phyloP scores from a whole-genome alignment of 176 grass and related monocot genomes.

The Chrysopogon serrulatus region DNA sequence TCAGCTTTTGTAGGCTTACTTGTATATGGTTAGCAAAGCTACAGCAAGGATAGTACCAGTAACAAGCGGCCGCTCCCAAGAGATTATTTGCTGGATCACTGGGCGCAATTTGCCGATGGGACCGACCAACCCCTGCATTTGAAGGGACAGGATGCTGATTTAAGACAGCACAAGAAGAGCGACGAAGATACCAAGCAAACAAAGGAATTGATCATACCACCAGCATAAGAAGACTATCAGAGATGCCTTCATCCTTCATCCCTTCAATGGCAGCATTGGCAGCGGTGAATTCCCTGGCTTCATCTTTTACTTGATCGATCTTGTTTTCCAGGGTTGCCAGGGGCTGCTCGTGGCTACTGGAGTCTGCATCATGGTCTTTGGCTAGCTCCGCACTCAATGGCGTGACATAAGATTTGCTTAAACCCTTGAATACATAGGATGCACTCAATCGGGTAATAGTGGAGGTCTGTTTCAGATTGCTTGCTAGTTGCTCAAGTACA shows the following conservation, averaged over 20 bases:
- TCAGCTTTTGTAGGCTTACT: constrained; percentile 28
- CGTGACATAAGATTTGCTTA: constrained; percentile 32
- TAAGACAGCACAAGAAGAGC: not conserved
- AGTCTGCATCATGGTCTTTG: constrained; percentile 33
- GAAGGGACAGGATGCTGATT: not conserved
- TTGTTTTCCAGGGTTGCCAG: constrained; percentile 47
- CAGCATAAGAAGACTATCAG: constrained; percentile 70
- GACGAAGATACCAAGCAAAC: not conserved
- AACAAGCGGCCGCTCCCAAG: constrained; percentile 55
- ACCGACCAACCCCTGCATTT: constrained; percentile 55
- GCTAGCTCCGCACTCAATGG: constrained; percentile 31
- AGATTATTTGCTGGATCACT: constrained; percentile 43
- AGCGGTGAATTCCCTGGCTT: constrained; percentile 56
- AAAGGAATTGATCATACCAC: constrained; percentile 43
- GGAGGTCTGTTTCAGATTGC: constrained; percentile 58
- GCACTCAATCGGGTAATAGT: constrained; percentile 60
- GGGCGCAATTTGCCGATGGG: constrained; percentile 44
- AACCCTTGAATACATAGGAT: constrained; percentile 66
- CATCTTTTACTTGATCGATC: constrained; percentile 69
- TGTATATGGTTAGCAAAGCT: constrained; percentile 66
- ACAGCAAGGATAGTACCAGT: constrained; percentile 28
- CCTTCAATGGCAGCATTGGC: constrained; percentile 61
- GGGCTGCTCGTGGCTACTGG: constrained; percentile 26
- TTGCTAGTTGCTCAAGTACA: constrained; percentile 75
- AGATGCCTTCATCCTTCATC: constrained; percentile 77